A percentile compares a stretch with the other conserved stretches of the same genome.
phyloP scores from a whole-genome alignment of 257 asterid genomes.

The Rhazya stricta region DNA sequence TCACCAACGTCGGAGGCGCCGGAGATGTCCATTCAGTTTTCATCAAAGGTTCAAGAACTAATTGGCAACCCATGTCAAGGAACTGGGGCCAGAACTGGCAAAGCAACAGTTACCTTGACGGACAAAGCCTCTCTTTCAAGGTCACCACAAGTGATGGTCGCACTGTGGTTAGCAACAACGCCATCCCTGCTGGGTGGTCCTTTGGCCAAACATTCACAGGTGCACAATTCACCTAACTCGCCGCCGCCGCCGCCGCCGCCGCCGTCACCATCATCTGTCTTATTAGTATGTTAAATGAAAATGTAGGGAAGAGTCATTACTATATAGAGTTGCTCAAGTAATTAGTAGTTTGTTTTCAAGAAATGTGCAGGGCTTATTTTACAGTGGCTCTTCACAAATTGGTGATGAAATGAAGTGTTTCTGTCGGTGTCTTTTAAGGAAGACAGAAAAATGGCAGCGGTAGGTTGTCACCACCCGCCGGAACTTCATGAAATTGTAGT shows the following conservation, averaged over 20 bases:
- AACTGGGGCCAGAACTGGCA: constrained; percentile 68
- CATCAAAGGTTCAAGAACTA: constrained; percentile 38
- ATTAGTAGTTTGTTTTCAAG: background rate
- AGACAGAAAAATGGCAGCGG: constrained; percentile 22
- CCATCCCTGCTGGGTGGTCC: constrained; percentile 37
- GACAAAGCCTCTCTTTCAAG: constrained; percentile 45
- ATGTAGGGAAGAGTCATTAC: background rate
- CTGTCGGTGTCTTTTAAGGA: constrained; percentile 26
- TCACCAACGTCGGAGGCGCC: constrained; percentile 52
- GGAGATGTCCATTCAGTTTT: constrained; percentile 48
- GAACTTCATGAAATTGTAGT: constrained; percentile 7
- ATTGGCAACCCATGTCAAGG: constrained; percentile 47
- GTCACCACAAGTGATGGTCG: constrained; percentile 46
- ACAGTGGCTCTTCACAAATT: constrained; percentile 21
- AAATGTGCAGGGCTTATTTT: constrained; percentile 25
- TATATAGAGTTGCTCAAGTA: background rate
- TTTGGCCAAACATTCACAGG: constrained; percentile 42
- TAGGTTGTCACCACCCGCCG: constrained; percentile 22
- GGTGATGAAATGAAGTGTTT: constrained; percentile 9
- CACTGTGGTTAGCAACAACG: constrained; percentile 26
- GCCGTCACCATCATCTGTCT: background rate
- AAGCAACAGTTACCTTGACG: constrained; percentile 40
- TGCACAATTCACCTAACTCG: constrained; percentile 29
- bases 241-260: background rate
- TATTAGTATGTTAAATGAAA: background rate